phyloP scores from a whole-genome alignment of 768 basidiomycete genomes.

The Mycena sanguinolenta region DNA sequence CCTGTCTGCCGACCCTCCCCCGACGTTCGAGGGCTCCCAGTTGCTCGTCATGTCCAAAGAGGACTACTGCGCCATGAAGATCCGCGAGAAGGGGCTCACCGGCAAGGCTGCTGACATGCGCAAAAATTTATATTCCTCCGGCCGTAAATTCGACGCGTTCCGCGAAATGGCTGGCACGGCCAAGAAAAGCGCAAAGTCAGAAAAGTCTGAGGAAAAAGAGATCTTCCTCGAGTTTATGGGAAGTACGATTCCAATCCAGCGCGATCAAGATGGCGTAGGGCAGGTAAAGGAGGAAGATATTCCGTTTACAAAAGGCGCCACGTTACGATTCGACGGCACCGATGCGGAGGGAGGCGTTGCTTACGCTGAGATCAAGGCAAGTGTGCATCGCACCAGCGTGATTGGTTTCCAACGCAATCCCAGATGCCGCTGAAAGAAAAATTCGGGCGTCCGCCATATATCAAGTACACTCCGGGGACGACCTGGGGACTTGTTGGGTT shows the following conservation, averaged over 20 bases:
- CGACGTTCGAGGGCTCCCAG: slow-evolving; percentile 81
- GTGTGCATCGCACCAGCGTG: slow-evolving; percentile 12
- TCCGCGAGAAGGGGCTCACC: slow-evolving; percentile 91
- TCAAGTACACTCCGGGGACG: slow-evolving; percentile 62
- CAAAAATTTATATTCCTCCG: slow-evolving; percentile 65
- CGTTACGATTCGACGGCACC: slow-evolving; percentile 70
- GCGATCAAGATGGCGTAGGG: slow-evolving; percentile 73
- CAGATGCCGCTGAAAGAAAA: slow-evolving; percentile 64
- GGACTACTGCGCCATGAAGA: slow-evolving; percentile 95
- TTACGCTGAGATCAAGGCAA: slow-evolving; percentile 66
- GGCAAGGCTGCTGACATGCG: slow-evolving; percentile 77
- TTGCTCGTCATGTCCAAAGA: slow-evolving; percentile 92
- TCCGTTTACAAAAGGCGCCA: slow-evolving; percentile 66
- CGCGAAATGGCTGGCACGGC: slow-evolving; percentile 68
- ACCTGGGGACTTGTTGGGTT: slow-evolving; percentile 68
- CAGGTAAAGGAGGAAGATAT: slow-evolving; percentile 72
- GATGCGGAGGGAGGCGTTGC: slow-evolving; percentile 56
- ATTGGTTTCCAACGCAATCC: not conserved
- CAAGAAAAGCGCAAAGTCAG: slow-evolving; percentile 49
- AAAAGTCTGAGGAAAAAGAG: slow-evolving; percentile 57
- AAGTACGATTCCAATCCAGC: slow-evolving; percentile 71
- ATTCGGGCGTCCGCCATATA: slow-evolving; percentile 65
- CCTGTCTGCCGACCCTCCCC: slow-evolving; percentile 85
- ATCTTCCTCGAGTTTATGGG: slow-evolving; percentile 84
- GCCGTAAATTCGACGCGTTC: slow-evolving; percentile 85